These are phyloP conservation scores for Plasmodium berghei DNA, from an alignment of 169 alveolate species.

Conservation along the genomic window DNA sequence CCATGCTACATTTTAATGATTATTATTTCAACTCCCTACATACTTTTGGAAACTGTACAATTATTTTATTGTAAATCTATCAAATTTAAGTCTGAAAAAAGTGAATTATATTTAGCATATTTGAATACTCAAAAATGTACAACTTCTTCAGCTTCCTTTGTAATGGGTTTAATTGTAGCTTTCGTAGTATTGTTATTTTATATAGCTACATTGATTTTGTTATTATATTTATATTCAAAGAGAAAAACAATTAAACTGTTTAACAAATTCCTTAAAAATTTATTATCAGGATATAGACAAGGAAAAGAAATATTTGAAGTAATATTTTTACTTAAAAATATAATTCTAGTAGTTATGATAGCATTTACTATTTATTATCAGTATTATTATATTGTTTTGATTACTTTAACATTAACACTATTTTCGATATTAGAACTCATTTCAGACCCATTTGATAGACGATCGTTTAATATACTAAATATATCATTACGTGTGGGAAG, in stretches of 20 bases:
- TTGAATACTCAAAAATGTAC: slow-evolving; percentile 70
- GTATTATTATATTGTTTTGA: slow-evolving; percentile 34
- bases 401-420: slow-evolving; percentile 39
- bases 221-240: slow-evolving; percentile 31
- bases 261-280: slow-evolving; percentile 30
- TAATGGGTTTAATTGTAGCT: slow-evolving; percentile 21
- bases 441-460: slow-evolving; percentile 61
- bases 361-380: slow-evolving; percentile 32
- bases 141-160: slow-evolving; percentile 19
- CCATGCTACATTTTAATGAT: slow-evolving; percentile 64
- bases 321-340: slow-evolving; percentile 46
- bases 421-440: slow-evolving; percentile 60
- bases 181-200: slow-evolving; percentile 11
- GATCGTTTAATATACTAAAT: slow-evolving; percentile 72
- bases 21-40: slow-evolving; percentile 38
- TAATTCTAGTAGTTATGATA: slow-evolving; percentile 26
- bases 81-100: slow-evolving; percentile 41
- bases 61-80: slow-evolving; percentile 51
- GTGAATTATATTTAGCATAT: slow-evolving; percentile 64
- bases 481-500: slow-evolving; percentile 50
- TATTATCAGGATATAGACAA: slow-evolving; percentile 70
- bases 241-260: slow-evolving; percentile 28
- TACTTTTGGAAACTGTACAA: slow-evolving; percentile 56
- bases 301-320: slow-evolving; percentile 65
- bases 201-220: slow-evolving; percentile 10